phyloP scores from a whole-genome alignment of 2,329 filamentous ascomycete species.

The Ramichloridium luteum region DNA sequence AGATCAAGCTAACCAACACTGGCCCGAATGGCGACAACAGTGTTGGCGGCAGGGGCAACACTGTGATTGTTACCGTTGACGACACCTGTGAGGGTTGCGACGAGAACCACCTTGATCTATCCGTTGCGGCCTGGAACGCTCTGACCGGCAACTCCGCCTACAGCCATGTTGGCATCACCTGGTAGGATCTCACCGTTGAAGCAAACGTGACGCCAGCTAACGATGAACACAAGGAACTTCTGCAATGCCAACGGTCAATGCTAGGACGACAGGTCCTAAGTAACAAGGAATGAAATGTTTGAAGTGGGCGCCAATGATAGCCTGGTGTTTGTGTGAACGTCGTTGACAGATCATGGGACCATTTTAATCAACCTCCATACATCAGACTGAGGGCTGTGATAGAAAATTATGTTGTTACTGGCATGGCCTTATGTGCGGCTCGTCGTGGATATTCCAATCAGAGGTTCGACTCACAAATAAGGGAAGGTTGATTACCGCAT shows the following conservation, averaged over 20 bases:
- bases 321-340: no score
- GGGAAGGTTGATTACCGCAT: no score
- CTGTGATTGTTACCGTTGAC: constrained; percentile 1
- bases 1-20: constrained; percentile 1
- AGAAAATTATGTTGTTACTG: no score
- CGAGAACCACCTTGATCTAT: constrained; percentile 2
- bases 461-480: no score
- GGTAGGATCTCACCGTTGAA: neutral
- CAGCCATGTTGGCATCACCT: constrained; percentile 1
- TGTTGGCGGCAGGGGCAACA: constrained; percentile 1
- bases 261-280: no score
- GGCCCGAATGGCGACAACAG: neutral
- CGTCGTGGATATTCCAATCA: no score
- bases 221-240: neutral
- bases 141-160: neutral
- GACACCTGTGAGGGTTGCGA: constrained; percentile 1
- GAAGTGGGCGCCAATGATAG: no score
- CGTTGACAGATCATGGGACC: no score
- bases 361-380: no score
- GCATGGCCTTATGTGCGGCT: no score
- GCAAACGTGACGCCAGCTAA: neutral
- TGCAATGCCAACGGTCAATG: constrained; percentile 1
- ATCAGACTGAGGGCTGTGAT: no score
- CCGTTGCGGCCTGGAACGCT: neutral
- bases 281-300: no score